Evolutionary conservation across 257 asterid genomes (phyloP).

Genomic region (Fraxinus quadrangulata): DNA sequence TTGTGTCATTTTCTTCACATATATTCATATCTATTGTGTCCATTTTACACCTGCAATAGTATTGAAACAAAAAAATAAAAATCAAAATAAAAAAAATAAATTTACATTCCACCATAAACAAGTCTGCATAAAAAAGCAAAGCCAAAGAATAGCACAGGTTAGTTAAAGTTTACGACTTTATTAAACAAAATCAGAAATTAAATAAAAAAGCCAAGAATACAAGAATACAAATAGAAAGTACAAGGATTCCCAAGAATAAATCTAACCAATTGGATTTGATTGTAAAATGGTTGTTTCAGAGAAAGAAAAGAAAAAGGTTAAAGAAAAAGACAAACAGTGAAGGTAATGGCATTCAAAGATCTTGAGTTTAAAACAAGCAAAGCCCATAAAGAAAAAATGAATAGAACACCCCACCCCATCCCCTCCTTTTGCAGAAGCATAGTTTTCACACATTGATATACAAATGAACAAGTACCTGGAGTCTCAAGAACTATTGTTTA

Average conservation of each 20-base stretch:
- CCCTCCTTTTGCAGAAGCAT: background rate
- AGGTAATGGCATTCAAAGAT: constrained; percentile 24
- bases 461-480: constrained; percentile 64
- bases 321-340: constrained; percentile 7
- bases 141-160: constrained; percentile 41
- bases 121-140: constrained; percentile 80
- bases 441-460: background rate
- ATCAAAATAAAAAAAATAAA: too few relatives aligned
- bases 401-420: background rate
- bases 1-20: too few relatives aligned
- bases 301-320: background rate
- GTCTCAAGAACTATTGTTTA: constrained; percentile 93
- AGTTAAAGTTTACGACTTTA: constrained; percentile 39
- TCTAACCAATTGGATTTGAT: constrained; percentile 21
- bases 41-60: too few relatives aligned
- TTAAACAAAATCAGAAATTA: constrained; percentile 27
- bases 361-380: constrained; percentile 28
- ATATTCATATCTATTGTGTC: too few relatives aligned
- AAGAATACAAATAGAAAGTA: constrained; percentile 14
- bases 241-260: background rate
- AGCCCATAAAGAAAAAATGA: constrained; percentile 32
- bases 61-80: too few relatives aligned
- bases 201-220: background rate
- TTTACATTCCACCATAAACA: constrained; percentile 29
- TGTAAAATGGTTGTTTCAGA: constrained; percentile 18